Evolutionary conservation across 129 eudicot genomes (phyloP).

Genomic region (Oenanthe sinensis): DNA sequence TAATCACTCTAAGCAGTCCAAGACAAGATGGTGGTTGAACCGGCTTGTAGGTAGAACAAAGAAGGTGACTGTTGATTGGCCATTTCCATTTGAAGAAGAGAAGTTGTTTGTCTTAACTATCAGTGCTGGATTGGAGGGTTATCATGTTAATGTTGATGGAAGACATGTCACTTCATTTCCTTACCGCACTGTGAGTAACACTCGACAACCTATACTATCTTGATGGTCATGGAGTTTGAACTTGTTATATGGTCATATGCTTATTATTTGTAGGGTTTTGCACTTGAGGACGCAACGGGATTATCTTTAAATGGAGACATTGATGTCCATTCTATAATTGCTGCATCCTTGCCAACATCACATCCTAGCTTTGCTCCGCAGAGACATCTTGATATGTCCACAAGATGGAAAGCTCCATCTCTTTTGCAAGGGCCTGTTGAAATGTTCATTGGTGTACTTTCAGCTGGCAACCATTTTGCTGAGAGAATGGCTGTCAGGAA

Average conservation of each 20-base stretch:
- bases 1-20: constrained; percentile 48
- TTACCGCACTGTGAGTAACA: constrained; percentile 65
- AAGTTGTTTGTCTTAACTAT: constrained; percentile 69
- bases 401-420: constrained; percentile 69
- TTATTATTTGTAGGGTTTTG: constrained; percentile 50
- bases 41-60: constrained; percentile 68
- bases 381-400: constrained; percentile 58
- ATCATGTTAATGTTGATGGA: constrained; percentile 80
- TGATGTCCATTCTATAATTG: constrained; percentile 55
- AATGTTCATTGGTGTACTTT: constrained; percentile 73
- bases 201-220: neutral
- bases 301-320: constrained; percentile 60
- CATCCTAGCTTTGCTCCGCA: constrained; percentile 88
- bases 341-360: constrained; percentile 82
- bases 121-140: constrained; percentile 87
- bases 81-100: constrained; percentile 76
- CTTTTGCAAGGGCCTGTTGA: constrained; percentile 55
- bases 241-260: neutral
- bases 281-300: constrained; percentile 90
- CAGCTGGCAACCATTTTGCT: constrained; percentile 93
- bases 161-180: constrained; percentile 82
- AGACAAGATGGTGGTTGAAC: constrained; percentile 83
- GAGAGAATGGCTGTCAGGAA: constrained; percentile 98
- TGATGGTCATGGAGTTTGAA: neutral
- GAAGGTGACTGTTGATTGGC: constrained; percentile 77